phyloP scores from a whole-genome alignment of 148 eudicot genomes.

The Rhododendron simsii region DNA sequence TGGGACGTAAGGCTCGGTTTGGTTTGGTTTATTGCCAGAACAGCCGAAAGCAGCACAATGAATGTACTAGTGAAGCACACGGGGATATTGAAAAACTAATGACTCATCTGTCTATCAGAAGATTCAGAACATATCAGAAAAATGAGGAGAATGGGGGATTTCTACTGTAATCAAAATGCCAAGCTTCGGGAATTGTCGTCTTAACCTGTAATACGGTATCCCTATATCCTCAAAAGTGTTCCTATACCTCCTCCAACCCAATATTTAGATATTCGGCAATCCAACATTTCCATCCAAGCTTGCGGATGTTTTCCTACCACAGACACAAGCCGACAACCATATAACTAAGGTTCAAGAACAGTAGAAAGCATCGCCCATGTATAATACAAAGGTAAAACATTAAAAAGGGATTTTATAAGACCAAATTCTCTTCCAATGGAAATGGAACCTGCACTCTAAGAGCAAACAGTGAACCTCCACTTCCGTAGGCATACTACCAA shows the following conservation, averaged over 20 bases:
- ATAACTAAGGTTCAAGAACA: background rate
- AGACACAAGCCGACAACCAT: background rate
- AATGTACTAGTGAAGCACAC: background rate
- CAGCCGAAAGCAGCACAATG: background rate
- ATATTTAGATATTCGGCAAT: background rate
- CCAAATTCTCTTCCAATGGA: no score
- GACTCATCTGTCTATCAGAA: background rate
- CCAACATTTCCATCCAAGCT: background rate
- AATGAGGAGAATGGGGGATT: background rate
- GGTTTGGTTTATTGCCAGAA: background rate
- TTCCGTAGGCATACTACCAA: background rate
- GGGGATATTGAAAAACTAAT: background rate
- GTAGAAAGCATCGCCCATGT: background rate
- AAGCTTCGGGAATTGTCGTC: background rate
- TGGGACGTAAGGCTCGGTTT: no score
- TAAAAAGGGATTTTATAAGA: background rate
- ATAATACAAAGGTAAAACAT: background rate
- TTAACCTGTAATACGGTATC: background rate
- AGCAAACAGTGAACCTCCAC: background rate
- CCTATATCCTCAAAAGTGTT: background rate
- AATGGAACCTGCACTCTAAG: no score
- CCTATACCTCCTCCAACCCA: background rate
- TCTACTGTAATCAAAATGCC: background rate
- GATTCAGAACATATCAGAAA: background rate
- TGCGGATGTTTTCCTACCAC: background rate